Evolutionary conservation across 305 asterid species (phyloP).

Genomic region (Lippia alba): DNA sequence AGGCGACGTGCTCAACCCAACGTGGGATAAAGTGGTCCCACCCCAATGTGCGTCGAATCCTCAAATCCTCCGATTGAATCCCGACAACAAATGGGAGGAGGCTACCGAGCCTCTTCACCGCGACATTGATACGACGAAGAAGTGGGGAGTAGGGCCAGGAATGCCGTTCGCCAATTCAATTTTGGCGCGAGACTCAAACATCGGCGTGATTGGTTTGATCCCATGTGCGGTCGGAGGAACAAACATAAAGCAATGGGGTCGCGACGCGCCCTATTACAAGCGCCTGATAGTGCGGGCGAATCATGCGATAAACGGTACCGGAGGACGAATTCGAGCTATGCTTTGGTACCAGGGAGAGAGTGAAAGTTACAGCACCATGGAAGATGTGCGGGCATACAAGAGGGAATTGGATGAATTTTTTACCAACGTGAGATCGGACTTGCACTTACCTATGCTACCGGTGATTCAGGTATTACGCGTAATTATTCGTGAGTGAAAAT

Average conservation of each 20-base stretch:
- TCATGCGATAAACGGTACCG: conserved; percentile 23
- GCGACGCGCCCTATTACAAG: conserved; percentile 34
- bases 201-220: conserved; percentile 40
- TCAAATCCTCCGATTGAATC: conserved; percentile 31
- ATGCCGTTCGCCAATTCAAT: conserved; percentile 42
- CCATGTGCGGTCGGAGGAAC: conserved; percentile 56
- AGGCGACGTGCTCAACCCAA: conserved; percentile 28
- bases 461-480: background rate
- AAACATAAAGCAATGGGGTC: conserved; percentile 42
- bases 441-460: background rate
- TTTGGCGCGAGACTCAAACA: conserved; percentile 21
- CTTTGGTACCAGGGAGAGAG: conserved; percentile 64
- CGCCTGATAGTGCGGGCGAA: conserved; percentile 32
- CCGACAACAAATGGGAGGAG: conserved; percentile 37
- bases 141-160: conserved; percentile 52
- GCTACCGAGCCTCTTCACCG: conserved; percentile 49
- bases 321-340: conserved; percentile 39
- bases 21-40: background rate
- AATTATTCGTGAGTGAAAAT: no score
- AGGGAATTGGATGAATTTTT: background rate
- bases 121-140: conserved; percentile 37
- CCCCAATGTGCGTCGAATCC: background rate
- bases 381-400: background rate
- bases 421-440: background rate
- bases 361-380: conserved; percentile 16